phyloP scores from a whole-genome alignment of 2,329 filamentous ascomycete genomes.

The Claviceps digitariae region DNA sequence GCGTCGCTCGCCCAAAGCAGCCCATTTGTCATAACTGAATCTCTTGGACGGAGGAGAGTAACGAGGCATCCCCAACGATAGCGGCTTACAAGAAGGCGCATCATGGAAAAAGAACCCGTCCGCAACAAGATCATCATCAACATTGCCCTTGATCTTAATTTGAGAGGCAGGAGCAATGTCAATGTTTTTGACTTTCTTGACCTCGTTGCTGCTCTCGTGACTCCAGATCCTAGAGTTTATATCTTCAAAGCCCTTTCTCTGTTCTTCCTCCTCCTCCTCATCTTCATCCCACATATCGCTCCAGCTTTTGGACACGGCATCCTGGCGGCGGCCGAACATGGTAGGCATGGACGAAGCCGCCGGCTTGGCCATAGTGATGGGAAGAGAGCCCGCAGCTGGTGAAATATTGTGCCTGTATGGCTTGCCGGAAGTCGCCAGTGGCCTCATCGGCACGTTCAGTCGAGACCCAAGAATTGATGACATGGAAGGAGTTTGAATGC shows the following conservation, averaged over 20 bases:
- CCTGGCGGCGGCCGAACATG: constrained; percentile 65
- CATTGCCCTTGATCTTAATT: constrained; percentile 30
- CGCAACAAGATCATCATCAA: constrained; percentile 51
- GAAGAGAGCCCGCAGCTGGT: constrained; percentile 54
- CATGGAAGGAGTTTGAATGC: constrained; percentile 65
- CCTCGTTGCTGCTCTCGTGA: constrained; percentile 47
- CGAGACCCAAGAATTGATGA: constrained; percentile 76
- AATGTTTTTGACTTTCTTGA: constrained; percentile 10
- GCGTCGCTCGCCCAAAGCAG: constrained; percentile 70
- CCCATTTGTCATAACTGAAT: constrained; percentile 66
- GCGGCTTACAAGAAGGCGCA: constrained; percentile 27
- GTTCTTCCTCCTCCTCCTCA: constrained; percentile 57
- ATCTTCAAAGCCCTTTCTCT: constrained; percentile 42
- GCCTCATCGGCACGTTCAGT: constrained; percentile 68
- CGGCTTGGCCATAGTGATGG: constrained; percentile 69
- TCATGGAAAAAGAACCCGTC: constrained; percentile 67
- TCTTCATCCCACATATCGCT: constrained; percentile 97
- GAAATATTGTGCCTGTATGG: constrained; percentile 31
- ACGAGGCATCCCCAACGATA: constrained; percentile 28
- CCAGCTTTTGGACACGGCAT: constrained; percentile 93
- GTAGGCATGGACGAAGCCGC: constrained; percentile 59
- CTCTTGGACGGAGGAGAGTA: constrained; percentile 58
- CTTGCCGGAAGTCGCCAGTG: constrained; percentile 42
- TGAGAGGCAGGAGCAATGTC: constrained; percentile 13
- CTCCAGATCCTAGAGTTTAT: constrained; percentile 69